These are phyloP conservation scores for Quillaja saponaria DNA, from an alignment of 306 rosid species.

Conservation along the genomic window DNA sequence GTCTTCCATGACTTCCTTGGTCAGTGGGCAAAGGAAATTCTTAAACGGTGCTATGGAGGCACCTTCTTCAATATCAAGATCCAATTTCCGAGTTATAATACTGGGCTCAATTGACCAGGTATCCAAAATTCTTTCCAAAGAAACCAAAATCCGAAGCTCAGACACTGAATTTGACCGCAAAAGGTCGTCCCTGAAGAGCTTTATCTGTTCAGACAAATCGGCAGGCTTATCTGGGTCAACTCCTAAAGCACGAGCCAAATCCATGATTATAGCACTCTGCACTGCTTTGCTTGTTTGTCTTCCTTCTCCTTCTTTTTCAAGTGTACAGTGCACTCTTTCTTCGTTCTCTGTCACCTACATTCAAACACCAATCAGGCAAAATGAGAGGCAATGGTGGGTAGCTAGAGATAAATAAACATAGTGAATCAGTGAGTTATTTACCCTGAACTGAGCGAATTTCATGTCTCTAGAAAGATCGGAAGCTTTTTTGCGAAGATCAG, in stretches of 20 bases:
- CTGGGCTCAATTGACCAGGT: slow-evolving; percentile 35
- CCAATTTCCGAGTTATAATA: slow-evolving; percentile 15
- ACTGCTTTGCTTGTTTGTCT: slow-evolving; percentile 51
- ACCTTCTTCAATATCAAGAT: slow-evolving; percentile 46
- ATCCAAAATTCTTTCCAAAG: slow-evolving; percentile 43
- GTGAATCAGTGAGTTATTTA: slow-evolving; percentile 7
- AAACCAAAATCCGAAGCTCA: slow-evolving; percentile 39
- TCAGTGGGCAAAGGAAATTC: slow-evolving; percentile 51
- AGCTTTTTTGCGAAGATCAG: slow-evolving; percentile 46
- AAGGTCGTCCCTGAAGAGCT: slow-evolving; percentile 41
- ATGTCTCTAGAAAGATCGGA: slow-evolving; percentile 49
- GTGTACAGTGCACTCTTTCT: slow-evolving; percentile 44
- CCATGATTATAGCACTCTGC: slow-evolving; percentile 61
- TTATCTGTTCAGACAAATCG: slow-evolving; percentile 46
- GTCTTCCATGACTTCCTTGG: slow-evolving; percentile 57
- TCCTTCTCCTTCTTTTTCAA: slow-evolving; percentile 50
- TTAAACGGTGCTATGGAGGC: slow-evolving; percentile 43
- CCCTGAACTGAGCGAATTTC: slow-evolving; percentile 50
- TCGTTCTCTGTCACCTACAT: slow-evolving; percentile 49
- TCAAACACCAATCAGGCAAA: neutral
- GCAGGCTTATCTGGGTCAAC: slow-evolving; percentile 41
- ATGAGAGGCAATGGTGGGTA: neutral
- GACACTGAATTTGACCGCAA: slow-evolving; percentile 19
- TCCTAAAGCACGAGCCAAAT: slow-evolving; percentile 60
- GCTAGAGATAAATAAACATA: neutral